Conservation (phyloP, 1,284 basidiomycete genomes). For the Gomphus sp. region DNA sequence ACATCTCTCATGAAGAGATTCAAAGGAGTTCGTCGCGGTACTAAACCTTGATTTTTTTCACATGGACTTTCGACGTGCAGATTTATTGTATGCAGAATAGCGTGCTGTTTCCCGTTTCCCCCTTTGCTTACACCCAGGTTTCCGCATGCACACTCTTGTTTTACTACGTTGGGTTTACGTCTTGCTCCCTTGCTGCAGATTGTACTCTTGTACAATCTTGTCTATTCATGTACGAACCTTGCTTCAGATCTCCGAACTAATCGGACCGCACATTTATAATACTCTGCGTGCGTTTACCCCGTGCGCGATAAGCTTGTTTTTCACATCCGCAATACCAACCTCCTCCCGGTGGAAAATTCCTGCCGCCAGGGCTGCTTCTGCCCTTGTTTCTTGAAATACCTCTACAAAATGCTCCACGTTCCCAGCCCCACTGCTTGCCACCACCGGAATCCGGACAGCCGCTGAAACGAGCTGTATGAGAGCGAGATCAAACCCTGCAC, state of each 20-base stretch:
- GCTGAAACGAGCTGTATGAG: constrained; percentile 71
- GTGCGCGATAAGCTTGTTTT: constrained; percentile 41
- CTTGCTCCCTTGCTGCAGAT: constrained; percentile 7
- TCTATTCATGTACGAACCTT: constrained; percentile 7
- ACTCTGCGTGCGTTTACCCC: constrained; percentile 42
- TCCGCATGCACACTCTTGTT: constrained; percentile 9
- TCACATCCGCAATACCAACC: constrained; percentile 69
- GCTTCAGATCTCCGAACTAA: not conserved
- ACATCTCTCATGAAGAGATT: constrained; percentile 73
- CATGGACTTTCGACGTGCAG: not conserved
- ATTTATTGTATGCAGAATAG: not conserved
- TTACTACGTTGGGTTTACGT: constrained; percentile 6
- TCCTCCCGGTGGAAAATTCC: constrained; percentile 96
- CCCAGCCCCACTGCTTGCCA: constrained; percentile 93
- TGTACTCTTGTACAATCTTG: constrained; percentile 11
- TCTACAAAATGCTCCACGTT: constrained; percentile 75
- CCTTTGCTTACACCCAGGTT: constrained; percentile 9
- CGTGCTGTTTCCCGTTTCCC: constrained; percentile 2
- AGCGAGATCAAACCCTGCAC: constrained; percentile 87
- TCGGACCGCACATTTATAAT: not conserved
- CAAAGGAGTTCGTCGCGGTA: constrained; percentile 47
- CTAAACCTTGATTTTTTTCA: not conserved
- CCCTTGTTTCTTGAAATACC: constrained; percentile 72
- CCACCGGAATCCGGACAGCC: constrained; percentile 83
- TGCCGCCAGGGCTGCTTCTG: constrained; percentile 92